Percentiles rank a stretch among this genome's conserved stretches.
These are phyloP conservation scores for Thymus mandschuricus DNA, from an alignment of 257 asterid genomes.

Conservation along the genomic window DNA sequence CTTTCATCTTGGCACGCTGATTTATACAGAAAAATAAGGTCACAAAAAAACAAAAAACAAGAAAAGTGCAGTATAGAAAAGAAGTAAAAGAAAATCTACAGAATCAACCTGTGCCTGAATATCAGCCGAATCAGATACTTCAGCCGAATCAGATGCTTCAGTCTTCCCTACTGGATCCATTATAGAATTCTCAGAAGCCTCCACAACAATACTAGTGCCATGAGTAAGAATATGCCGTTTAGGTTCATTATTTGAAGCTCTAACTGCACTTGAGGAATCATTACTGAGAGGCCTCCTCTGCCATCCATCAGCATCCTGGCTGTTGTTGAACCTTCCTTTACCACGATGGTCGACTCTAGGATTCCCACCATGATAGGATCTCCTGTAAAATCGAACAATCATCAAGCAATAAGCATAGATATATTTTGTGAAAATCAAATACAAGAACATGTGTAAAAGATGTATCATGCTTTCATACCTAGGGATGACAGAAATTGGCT, in stretches of 20 bases:
- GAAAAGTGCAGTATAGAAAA: constrained; percentile 9
- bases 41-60: constrained; percentile 21
- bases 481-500: constrained; percentile 46
- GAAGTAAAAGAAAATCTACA: neutral
- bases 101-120: constrained; percentile 69
- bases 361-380: constrained; percentile 54
- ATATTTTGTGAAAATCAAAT: neutral
- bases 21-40: constrained; percentile 32
- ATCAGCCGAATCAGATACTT: constrained; percentile 60
- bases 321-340: constrained; percentile 56
- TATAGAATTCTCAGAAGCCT: constrained; percentile 43
- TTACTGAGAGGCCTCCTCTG: constrained; percentile 46
- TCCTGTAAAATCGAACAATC: constrained; percentile 45
- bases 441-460: constrained; percentile 2
- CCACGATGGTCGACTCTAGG: constrained; percentile 57
- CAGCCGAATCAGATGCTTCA: constrained; percentile 53
- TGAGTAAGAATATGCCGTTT: constrained; percentile 37
- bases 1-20: constrained; percentile 78
- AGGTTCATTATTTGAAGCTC: constrained; percentile 39
- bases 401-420: constrained; percentile 30
- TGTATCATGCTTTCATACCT: constrained; percentile 48
- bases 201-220: constrained; percentile 41
- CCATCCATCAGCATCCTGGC: constrained; percentile 64
- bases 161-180: constrained; percentile 37
- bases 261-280: constrained; percentile 43